Base-by-base conservation (phyloP, 345 rosid genomes). In the Citrus sinensis region DNA sequence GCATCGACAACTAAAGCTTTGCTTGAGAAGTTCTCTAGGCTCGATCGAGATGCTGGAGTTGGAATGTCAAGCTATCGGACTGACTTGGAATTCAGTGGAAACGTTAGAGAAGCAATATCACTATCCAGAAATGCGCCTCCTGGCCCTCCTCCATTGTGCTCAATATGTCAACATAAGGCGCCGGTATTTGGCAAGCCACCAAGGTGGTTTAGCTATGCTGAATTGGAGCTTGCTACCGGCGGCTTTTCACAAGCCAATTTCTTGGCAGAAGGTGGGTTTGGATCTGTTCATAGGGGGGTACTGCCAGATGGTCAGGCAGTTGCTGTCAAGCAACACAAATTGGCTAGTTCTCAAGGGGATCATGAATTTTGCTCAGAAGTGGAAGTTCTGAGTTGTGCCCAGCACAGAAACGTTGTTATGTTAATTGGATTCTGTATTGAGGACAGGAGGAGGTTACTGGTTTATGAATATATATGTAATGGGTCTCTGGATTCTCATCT, bases 291-390 rank as follows among this genome's bases (percentile, higher is more conserved):
- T 82, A 87, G 99, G 71, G 99, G 99, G 30, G 90, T 93, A 9
- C 86, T 97, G 79, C 97, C 98, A 9, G 99, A 93, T 86, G 99
- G 99, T n/a, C 98, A 90, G 82, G 95, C 94, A 71, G 93, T 97
- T 84, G 99, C 99, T 51, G 98, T 97, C 42, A 97, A 97, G 90
- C 99, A 97, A 78, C 98, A 97, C 86, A 97, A 97, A 78, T 71
- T 97, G 80, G 99, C 99, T 29, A 97, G 99, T 85, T 92, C 99
- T 60, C 98, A 97, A 82, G 99, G 99, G 82, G 99, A 97, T 89
- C 88, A 86, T 4, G 99, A 97, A 83, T 97, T 97, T 85, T 97
- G 99, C 86, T 97, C 98, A 0, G 99, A 97, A 86, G 99, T 97
- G 54, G 99, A 97, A 88, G 99, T 97, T 76, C 87, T 97, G 76